Percentiles rank a stretch among this genome's conserved stretches.
Conservation (phyloP, 2,329 filamentous ascomycete genomes). For the Triangularia verruculosa region DNA sequence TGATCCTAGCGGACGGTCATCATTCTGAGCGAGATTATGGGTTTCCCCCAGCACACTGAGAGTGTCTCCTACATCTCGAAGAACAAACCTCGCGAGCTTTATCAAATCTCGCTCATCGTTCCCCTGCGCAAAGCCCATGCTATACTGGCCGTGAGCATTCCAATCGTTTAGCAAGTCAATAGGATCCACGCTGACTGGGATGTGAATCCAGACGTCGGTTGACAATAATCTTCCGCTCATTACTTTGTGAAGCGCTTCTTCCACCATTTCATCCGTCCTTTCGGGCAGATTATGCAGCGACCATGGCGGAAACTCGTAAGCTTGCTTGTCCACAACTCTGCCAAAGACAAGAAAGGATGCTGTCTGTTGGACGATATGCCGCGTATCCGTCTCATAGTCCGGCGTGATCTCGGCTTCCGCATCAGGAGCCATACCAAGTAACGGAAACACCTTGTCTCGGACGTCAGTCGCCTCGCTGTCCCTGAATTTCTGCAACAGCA, state of each 20-base stretch:
- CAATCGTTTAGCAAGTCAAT: not conserved
- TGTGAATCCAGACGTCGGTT: not conserved
- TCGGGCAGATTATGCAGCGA: not conserved
- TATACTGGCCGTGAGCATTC: not conserved
- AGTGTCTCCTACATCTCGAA: not conserved
- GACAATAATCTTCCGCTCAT: not conserved
- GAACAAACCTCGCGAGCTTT: not conserved
- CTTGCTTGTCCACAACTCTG: not conserved
- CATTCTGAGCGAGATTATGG: not conserved
- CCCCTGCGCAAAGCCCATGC: not conserved
- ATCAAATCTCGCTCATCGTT: not conserved
- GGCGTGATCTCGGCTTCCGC: not conserved
- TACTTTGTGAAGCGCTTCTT: not conserved
- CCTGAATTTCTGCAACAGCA: not conserved
- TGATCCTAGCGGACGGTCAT: not conserved
- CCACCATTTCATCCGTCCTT: not conserved
- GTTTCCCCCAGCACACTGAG: not conserved
- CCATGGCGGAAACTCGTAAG: not conserved
- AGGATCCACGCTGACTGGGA: not conserved
- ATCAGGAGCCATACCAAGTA: not conserved
- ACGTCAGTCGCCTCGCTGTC: not conserved
- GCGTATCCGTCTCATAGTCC: not conserved
- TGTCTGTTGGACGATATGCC: not conserved
- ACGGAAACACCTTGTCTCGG: not conserved
- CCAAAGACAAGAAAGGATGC: not conserved